These are phyloP conservation scores for Salvia sclarea DNA, from an alignment of 305 asterid genomes.

Conservation along the genomic window DNA sequence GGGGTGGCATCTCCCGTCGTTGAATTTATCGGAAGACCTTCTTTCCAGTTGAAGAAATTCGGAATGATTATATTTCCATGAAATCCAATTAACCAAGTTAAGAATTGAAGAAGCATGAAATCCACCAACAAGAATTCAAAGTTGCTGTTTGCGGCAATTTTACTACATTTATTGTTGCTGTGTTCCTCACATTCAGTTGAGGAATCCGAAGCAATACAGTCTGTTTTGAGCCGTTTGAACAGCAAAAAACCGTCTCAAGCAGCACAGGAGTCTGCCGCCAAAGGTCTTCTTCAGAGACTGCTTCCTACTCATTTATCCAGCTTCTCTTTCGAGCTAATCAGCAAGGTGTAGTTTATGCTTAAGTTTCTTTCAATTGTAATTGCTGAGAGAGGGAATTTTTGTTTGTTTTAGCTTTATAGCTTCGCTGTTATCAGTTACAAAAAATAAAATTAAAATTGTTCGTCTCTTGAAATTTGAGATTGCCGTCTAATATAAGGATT, in stretches of 20 bases:
- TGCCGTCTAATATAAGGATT: too few species aligned
- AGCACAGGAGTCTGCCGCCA: slow-evolving; percentile 80
- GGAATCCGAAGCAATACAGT: slow-evolving; percentile 54
- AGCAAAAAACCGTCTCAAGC: slow-evolving; percentile 47
- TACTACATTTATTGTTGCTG: slow-evolving; percentile 30
- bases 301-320: slow-evolving; percentile 77
- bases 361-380: slow-evolving; percentile 9
- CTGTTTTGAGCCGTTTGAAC: slow-evolving; percentile 56
- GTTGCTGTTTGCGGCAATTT: slow-evolving; percentile 28
- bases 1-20: slow-evolving; percentile 14
- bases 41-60: background rate
- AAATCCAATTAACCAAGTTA: background rate
- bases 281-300: slow-evolving; percentile 73
- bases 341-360: slow-evolving; percentile 50
- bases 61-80: background rate
- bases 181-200: slow-evolving; percentile 40
- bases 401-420: background rate
- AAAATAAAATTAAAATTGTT: background rate
- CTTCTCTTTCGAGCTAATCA: slow-evolving; percentile 56
- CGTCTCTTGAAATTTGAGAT: too few species aligned
- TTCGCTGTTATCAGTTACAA: background rate
- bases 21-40: background rate
- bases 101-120: slow-evolving; percentile 36
- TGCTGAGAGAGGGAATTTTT: slow-evolving; percentile 9
- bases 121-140: slow-evolving; percentile 21